Evolutionary conservation across 2,329 filamentous ascomycete species (phyloP), one percentile per base, ranked within the genome.

Genomic region (Hypocreales sp.): DNA sequence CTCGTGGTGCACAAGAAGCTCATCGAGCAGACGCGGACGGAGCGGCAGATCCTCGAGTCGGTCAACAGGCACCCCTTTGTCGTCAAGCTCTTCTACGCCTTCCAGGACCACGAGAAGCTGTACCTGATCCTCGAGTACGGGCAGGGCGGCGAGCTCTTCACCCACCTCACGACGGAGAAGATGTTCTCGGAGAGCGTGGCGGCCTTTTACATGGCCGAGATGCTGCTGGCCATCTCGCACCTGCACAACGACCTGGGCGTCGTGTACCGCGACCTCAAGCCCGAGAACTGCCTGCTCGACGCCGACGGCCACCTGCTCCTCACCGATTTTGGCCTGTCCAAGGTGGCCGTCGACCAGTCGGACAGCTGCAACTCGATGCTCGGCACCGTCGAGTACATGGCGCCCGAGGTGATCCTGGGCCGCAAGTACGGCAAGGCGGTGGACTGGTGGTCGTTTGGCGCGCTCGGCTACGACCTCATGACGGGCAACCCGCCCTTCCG

Each of bases 331-430:
- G 90, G 90, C 5, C 69, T 98, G 12, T 92, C 82, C 56, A 98
- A 98, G 55, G 90, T 95, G 18, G 77, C 86, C 1, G 67, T 90
- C 11, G 76, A 84, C 31, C 44, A 46, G 13, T 42, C 45, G 4
- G 73, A 73, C 22, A 60, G 51, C 30, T 94, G 87, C 63, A 82
- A 84, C 54, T 93, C 83, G 22, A 79, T 94, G 38, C 72, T 94
- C 8, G 90, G 90, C 27, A 98, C 90, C 0, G 78, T 94, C 32
- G 90, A 95, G 50, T 98, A 98, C 65, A 98, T 98, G 90, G 92
- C 90, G 0, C 90, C 90, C 1, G 90, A 98, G 55, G 80, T 98
- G 27, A 73, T 98, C 34, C 69, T 76, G 35, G 86, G 84, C 34
- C 75, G 80, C 38, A 76, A 81, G 38, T 98, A 98, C 50, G 86